Evolutionary conservation across 1,284 basidiomycete genomes (phyloP).

Genomic region (Ganoderma leucocontextum): DNA sequence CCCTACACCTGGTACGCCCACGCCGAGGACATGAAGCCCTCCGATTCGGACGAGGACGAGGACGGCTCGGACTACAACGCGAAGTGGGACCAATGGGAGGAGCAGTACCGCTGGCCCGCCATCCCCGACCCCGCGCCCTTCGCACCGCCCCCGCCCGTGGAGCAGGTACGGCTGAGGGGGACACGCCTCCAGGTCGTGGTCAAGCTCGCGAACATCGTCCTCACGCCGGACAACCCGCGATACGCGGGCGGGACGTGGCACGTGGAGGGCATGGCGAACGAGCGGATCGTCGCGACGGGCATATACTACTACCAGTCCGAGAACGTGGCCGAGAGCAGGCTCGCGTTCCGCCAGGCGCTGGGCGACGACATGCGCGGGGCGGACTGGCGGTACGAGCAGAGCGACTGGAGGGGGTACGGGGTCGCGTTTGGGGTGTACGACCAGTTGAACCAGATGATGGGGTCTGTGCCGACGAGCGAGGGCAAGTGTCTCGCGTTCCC

Average conservation of each 20-base stretch:
- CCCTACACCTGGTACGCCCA: not conserved
- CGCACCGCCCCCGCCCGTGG: slow-evolving; percentile 14
- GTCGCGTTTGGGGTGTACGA: not conserved
- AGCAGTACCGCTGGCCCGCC: not conserved
- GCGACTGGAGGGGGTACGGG: not conserved
- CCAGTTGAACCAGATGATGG: slow-evolving; percentile 8
- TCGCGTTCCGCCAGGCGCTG: slow-evolving; percentile 7
- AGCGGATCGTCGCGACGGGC: slow-evolving; percentile 30
- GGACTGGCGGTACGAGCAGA: not conserved
- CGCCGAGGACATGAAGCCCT: not conserved
- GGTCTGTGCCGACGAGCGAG: slow-evolving; percentile 9
- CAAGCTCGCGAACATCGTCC: slow-evolving; percentile 14
- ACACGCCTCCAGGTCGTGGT: slow-evolving; percentile 54
- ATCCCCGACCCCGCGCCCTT: slow-evolving; percentile 9
- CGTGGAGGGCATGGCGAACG: slow-evolving; percentile 15
- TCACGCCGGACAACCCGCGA: not conserved
- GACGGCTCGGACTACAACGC: not conserved
- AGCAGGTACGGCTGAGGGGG: not conserved
- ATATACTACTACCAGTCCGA: slow-evolving; percentile 22
- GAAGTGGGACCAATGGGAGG: not conserved
- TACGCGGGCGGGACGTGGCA: slow-evolving; percentile 13
- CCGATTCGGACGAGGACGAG: not conserved
- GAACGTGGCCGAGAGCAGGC: slow-evolving; percentile 12
- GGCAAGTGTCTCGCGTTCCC: slow-evolving; percentile 17
- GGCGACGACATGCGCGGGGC: not conserved